Base-by-base conservation (phyloP, 257 asterid genomes). In the Ocimum tenuiflorum region DNA sequence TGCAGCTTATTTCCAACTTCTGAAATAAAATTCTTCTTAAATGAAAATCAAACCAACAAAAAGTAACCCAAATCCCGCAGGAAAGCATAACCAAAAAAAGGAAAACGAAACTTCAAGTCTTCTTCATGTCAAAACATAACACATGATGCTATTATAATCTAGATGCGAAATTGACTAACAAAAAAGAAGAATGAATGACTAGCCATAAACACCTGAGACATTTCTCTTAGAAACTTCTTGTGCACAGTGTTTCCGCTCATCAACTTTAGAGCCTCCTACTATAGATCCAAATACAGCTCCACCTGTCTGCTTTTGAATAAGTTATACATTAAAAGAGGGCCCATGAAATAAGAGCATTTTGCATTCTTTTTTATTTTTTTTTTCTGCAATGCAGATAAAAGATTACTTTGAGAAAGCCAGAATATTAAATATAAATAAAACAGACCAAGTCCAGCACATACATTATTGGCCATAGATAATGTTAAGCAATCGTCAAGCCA, bases 401-500 rank as follows among this genome's bases (percentile, higher is more conserved):
- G n/a, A n/a, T n/a, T n/a, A n/a, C n/a, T n/a, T n/a, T 7, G 6
- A 0, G 41, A 7, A 20, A 55, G 11, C 2, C 29, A 10, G 42
- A 31, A 50, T 3, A 22, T 49, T 0, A 24, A 38, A 14, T 27
- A 4, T 27, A n/a, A n/a, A n/a, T n/a, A n/a, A n/a, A n/a, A n/a
- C n/a, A n/a, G n/a, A n/a, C n/a, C n/a, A n/a, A n/a, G n/a, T n/a
- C 18, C 23, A 11, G 65, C 2, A 57, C 80, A 9, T 79, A 79
- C 88, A 61, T 58, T 71, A 63, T 69, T 33, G 63, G 79, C 76
- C 56, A 18, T 27, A 63, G 70, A 55, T 50, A 78, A 74, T 8
- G 50, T 52, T 70, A 92, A 48, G 82, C 99, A 92, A 51, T 89
- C 96, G 24, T 92, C 96, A 1, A 92, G 91, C 99, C 99, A 92